A percentile compares a stretch with the other conserved stretches of the same genome.
Conservation (phyloP, 441 rosid species). For the Cnidoscolus chayamansa region DNA sequence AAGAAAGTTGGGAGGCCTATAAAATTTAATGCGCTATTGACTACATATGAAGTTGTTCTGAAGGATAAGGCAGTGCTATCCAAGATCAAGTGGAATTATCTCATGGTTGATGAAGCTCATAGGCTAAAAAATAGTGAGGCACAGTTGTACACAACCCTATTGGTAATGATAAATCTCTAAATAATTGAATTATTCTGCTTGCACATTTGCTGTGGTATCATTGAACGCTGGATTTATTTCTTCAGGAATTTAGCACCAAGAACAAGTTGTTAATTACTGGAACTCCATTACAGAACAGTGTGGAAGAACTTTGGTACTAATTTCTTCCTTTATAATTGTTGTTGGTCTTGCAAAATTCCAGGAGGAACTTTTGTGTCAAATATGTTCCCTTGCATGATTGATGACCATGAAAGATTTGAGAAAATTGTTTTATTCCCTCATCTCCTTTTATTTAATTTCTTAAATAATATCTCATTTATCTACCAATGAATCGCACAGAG, state of each 20-base stretch:
- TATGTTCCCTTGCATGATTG: not conserved
- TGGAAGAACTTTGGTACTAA: constrained; percentile 92
- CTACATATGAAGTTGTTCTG: constrained; percentile 99
- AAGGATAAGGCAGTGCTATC: too few species aligned
- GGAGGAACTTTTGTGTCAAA: not conserved
- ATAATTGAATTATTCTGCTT: too few species aligned
- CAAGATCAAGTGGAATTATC: too few species aligned
- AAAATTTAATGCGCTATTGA: constrained; percentile 84
- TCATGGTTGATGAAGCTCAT: too few species aligned
- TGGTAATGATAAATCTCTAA: too few species aligned
- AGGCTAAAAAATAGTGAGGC: too few species aligned
- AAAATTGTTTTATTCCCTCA: not conserved
- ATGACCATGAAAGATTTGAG: not conserved
- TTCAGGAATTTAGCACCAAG: constrained; percentile 96
- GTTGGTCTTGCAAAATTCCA: not conserved
- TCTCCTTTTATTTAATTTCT: not conserved
- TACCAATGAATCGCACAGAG: too few species aligned
- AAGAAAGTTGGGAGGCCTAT: constrained; percentile 82
- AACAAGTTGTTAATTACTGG: constrained; percentile 98
- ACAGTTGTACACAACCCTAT: too few species aligned
- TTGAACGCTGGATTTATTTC: constrained; percentile 18
- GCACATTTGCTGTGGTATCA: constrained; percentile 21
- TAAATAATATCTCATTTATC: too few species aligned
- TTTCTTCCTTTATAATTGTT: constrained; percentile 13
- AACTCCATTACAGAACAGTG: constrained; percentile 98